These are phyloP conservation scores for Lactarius evosmus DNA, from an alignment of 768 basidiomycete species.

Conservation along the genomic window DNA sequence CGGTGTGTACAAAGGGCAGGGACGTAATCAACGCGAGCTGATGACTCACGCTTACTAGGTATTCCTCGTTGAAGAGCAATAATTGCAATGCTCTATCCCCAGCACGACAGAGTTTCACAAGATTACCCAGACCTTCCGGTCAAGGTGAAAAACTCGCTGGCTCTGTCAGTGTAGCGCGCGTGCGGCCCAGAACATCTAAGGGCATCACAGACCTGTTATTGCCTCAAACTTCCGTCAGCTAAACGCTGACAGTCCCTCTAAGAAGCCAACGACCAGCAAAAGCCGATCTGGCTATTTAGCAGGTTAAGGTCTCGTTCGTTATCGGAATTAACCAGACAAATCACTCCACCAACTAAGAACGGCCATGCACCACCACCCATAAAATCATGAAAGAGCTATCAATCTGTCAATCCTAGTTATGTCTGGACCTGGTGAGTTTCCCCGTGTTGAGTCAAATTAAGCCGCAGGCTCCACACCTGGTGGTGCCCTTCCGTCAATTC, in stretches of 20 bases:
- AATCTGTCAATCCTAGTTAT: constrained; percentile 39
- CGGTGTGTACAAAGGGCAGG: too few species aligned
- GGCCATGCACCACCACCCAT: constrained; percentile 84
- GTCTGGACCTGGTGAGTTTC: constrained; percentile 80
- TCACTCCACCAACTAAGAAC: constrained; percentile 90
- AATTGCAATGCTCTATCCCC: too few species aligned
- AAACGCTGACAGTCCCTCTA: too few species aligned
- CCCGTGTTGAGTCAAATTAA: constrained; percentile 85
- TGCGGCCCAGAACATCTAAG: too few species aligned
- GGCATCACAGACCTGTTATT: too few species aligned
- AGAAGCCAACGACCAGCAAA: constrained; percentile 74
- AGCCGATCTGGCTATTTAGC: constrained; percentile 80
- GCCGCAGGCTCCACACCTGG: constrained; percentile 77
- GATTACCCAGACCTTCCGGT: constrained; percentile 5
- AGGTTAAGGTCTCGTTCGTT: constrained; percentile 92
- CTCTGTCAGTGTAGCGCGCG: too few species aligned
- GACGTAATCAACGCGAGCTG: too few species aligned
- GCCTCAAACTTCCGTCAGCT: too few species aligned
- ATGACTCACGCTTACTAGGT: too few species aligned
- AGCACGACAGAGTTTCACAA: too few species aligned
- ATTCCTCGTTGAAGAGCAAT: too few species aligned
- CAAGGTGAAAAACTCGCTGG: constrained; percentile 1
- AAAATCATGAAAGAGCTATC: constrained; percentile 84
- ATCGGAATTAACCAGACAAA: constrained; percentile 97
- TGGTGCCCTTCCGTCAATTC: constrained; percentile 84